Base-by-base conservation (phyloP, 2,329 filamentous ascomycete genomes). In the Paecilomyces fulvus region DNA sequence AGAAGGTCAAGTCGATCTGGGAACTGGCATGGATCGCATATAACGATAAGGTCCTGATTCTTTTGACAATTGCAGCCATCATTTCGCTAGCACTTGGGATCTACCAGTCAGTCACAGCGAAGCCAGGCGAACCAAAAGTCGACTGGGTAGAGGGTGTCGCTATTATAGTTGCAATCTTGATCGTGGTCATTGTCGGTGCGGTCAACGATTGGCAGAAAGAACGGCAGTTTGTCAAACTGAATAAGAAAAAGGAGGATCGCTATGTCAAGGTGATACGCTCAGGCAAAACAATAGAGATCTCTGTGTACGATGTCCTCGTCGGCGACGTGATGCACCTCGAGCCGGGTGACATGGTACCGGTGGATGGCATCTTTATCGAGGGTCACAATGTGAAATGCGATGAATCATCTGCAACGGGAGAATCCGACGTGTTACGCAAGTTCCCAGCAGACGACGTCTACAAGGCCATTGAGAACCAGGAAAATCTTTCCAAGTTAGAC, bases 91-190 rank as follows among this genome's bases (percentile, higher is more conserved):
- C 83, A 0, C 81, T 92, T 46, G 88, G 88, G 50, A 81, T 91
- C 1, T 90, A 90, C 64, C 85, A 91, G 65, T 85, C 86, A 1
- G 79, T 87, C 53, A 83, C 81, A 14, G 78, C 80, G 2, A 65
- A 75, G n/a, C 75, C 79, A 51, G 70, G 77, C 4, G 70, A 78
- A 9, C 73, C 83, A 5, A 80, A 80, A 33, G 84, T 90, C 11
- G 86, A 91, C 69, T 92, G 89, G 89, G 86, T 91, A 4, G 89
- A 92, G 71, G 88, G 88, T 60, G 84, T 91, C 10, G 88, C 89
- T 7, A 90, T 92, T 60, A 85, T 90, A 49, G 81, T 87, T 21
- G 89, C 88, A 53, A 89, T 92, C 58, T 68, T 86, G 14, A 85
- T 92, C 60, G 89, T 92, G 51, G 86, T 91, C 3, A 71, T 87